These are phyloP conservation scores for Leishmania mexicana DNA, from an alignment of 208 protist species.

Conservation along the genomic window DNA sequence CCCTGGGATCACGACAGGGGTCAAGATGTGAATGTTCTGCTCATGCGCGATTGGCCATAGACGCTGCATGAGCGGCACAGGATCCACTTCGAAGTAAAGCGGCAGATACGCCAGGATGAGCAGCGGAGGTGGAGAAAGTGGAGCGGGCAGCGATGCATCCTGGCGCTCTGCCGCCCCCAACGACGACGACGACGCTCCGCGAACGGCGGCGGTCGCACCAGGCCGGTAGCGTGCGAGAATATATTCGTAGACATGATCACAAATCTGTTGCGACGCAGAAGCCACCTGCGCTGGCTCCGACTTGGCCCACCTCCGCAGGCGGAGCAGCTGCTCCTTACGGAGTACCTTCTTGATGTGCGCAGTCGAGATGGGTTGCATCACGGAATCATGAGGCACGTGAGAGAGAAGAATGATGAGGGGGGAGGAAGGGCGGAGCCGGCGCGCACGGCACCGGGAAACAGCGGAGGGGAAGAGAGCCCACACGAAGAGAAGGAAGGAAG, in stretches of 20 bases:
- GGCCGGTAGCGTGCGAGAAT: conserved; percentile 23
- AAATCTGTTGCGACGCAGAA: conserved; percentile 40
- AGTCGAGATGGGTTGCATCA: conserved; percentile 13
- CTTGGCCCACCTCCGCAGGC: conserved; percentile 44
- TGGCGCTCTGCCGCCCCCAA: background rate
- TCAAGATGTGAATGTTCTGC: conserved; percentile 27
- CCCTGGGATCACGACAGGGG: conserved; percentile 35
- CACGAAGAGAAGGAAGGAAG: background rate
- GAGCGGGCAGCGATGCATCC: background rate
- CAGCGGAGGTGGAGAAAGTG: conserved; percentile 20
- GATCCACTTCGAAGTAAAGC: conserved; percentile 77
- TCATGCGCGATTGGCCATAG: conserved; percentile 39
- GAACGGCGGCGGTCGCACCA: background rate
- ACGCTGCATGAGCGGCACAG: conserved; percentile 54
- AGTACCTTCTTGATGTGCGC: conserved; percentile 34
- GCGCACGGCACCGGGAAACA: background rate
- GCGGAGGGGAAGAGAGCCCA: background rate
- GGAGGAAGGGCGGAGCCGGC: background rate
- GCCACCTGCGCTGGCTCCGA: conserved; percentile 30
- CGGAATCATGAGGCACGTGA: background rate
- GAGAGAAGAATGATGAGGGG: background rate
- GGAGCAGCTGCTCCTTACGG: conserved; percentile 44
- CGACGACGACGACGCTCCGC: background rate
- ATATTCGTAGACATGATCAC: conserved; percentile 44
- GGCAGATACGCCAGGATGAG: conserved; percentile 70